These are phyloP conservation scores for Fusarium nematophilum DNA, from an alignment of 2,329 filamentous ascomycete genomes.

Conservation along the genomic window DNA sequence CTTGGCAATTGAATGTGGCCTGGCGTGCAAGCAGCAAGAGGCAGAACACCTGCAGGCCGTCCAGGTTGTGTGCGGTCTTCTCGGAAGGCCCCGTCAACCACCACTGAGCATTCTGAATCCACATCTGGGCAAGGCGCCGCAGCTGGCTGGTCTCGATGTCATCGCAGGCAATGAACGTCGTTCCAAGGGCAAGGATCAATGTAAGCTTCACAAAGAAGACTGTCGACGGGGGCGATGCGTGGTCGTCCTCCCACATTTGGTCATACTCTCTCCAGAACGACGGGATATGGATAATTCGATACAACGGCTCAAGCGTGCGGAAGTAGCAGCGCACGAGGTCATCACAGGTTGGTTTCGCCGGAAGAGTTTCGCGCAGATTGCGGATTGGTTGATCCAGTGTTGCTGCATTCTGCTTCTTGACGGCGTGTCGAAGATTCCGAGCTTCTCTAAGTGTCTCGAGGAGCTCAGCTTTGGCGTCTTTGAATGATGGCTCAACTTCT, in stretches of 20 bases:
- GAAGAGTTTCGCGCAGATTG: slow-evolving; percentile 33
- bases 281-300: slow-evolving; percentile 41
- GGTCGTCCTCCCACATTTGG: slow-evolving; percentile 30
- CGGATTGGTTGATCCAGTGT: slow-evolving; percentile 34
- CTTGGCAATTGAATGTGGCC: slow-evolving; percentile 42
- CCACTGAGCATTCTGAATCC: slow-evolving; percentile 44
- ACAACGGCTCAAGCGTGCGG: slow-evolving; percentile 42
- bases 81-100: slow-evolving; percentile 42
- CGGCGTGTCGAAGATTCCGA: slow-evolving; percentile 28
- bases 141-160: slow-evolving; percentile 29
- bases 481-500: slow-evolving; percentile 39
- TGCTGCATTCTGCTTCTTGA: slow-evolving; percentile 29
- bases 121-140: slow-evolving; percentile 35
- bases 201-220: slow-evolving; percentile 39
- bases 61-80: slow-evolving; percentile 40
- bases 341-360: slow-evolving; percentile 31
- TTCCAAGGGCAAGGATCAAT: slow-evolving; percentile 38
- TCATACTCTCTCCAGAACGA: slow-evolving; percentile 39
- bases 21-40: slow-evolving; percentile 40
- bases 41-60: slow-evolving; percentile 41
- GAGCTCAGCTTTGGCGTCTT: slow-evolving; percentile 40
- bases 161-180: slow-evolving; percentile 32
- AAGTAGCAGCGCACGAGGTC: slow-evolving; percentile 39
- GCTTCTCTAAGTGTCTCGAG: slow-evolving; percentile 36
- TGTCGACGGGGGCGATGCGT: slow-evolving; percentile 1